Base-by-base conservation (phyloP, 148 eudicot species). In the Amaranthus hypochondriacus region DNA sequence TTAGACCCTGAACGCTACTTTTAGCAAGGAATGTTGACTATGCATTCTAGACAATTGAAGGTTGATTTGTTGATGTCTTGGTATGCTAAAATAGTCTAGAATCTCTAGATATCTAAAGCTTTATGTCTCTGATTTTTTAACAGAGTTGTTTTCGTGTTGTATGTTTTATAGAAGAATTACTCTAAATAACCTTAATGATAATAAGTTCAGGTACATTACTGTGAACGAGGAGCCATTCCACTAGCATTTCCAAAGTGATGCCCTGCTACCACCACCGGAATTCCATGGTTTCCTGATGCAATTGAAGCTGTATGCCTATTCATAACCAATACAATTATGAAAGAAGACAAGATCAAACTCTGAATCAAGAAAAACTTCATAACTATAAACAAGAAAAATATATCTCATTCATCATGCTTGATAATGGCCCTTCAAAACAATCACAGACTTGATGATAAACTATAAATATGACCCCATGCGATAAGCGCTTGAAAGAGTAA, bases 221-320 rank as follows among this genome's bases (percentile, higher is more conserved):
- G 99, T 72, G 99, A 79, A 76, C 90, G 99, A 79, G 99, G 99
- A 83, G 99, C 99, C 99, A 96, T 96, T 79, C 99, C 99, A 86
- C 99, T 96, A 53, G 99, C 99, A 88, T 92, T 89, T 53, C 99
- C 99, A 89, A 92, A 96, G 71, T 67, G 69, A 88, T 96, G 92
- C 51, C 96, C 99, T 76, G 96, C 81, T 63, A 96, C 99, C 71
- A 89, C 77, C 72, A 92, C 99, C 7, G 96, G 89, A 82, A 96
- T 85, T 71, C 95, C 99, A 75, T 96, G 95, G 84, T 96, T 96
- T 68, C 99, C 99, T 46, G 97, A 90, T 52, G 97, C 96, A 72
- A 87, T 88, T 5, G 99, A 89, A 78, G 97, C 97, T 58, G 99
- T 96, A 82, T 96, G 99, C 82, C 99, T 96, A 89, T n/a, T 52